Evolutionary conservation across 805 yeast genomes (phyloP).

Genomic region (Candida sanyiensis): DNA sequence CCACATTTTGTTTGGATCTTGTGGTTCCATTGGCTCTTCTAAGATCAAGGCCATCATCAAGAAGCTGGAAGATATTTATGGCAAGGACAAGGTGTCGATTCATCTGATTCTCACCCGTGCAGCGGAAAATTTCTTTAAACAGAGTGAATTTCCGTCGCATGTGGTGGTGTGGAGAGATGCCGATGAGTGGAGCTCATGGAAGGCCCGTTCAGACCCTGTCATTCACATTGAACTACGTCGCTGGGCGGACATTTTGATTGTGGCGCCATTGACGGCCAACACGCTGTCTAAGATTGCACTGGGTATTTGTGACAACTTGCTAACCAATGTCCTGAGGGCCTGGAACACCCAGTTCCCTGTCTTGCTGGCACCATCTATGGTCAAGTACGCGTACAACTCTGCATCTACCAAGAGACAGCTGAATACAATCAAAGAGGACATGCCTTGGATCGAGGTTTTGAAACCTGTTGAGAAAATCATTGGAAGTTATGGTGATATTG

Average conservation of each 20-base stretch:
- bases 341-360: conserved; percentile 94
- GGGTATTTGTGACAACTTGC: conserved; percentile 87
- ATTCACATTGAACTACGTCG: conserved; percentile 90
- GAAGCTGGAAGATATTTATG: conserved; percentile 76
- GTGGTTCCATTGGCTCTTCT: conserved; percentile 82
- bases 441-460: conserved; percentile 93
- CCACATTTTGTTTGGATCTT: conserved; percentile 80
- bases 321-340: conserved; percentile 87
- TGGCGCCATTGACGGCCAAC: conserved; percentile 94
- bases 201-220: conserved; percentile 79
- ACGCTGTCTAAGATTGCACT: conserved; percentile 83
- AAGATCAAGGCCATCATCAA: conserved; percentile 75
- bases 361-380: conserved; percentile 93
- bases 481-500: conserved; percentile 92
- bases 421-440: conserved; percentile 71
- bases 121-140: conserved; percentile 72
- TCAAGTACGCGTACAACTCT: conserved; percentile 84
- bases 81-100: conserved; percentile 66
- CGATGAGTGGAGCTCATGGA: conserved; percentile 95
- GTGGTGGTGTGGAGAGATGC: conserved; percentile 87
- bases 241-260: conserved; percentile 92
- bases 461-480: conserved; percentile 92
- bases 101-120: conserved; percentile 82
- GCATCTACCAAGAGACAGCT: conserved; percentile 83
- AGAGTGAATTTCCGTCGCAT: conserved; percentile 46